A percentile compares a stretch with the other conserved stretches of the same genome.
Evolutionary conservation across 2,329 filamentous ascomycete species (phyloP).

Genomic region (Biscogniauxia sp.): DNA sequence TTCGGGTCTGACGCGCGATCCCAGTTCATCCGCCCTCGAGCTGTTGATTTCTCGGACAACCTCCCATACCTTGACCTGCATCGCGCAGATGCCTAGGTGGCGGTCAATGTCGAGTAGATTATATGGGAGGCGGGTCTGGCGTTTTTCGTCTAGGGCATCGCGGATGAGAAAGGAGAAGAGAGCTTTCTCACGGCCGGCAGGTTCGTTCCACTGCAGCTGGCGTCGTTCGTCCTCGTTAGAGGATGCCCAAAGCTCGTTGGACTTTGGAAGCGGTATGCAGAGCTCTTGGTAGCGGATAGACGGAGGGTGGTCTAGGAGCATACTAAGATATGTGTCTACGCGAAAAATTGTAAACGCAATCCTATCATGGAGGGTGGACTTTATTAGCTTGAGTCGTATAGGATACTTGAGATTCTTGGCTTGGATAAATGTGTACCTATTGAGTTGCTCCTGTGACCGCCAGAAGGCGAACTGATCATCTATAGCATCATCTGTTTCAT

Average conservation of each 20-base stretch:
- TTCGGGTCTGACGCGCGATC: neutral
- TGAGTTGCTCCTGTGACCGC: slow-evolving; percentile 17
- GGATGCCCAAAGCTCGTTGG: slow-evolving; percentile 15
- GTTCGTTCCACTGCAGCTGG: slow-evolving; percentile 19
- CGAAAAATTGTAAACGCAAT: slow-evolving; percentile 17
- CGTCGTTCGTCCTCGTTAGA: slow-evolving; percentile 15
- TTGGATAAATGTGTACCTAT: slow-evolving; percentile 8
- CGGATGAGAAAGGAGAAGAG: slow-evolving; percentile 22
- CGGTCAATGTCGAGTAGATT: slow-evolving; percentile 17
- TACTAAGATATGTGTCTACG: slow-evolving; percentile 17
- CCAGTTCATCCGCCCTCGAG: slow-evolving; percentile 19
- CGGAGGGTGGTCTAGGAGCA: slow-evolving; percentile 19
- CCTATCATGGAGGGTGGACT: slow-evolving; percentile 1
- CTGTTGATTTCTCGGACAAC: slow-evolving; percentile 16
- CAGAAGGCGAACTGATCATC: slow-evolving; percentile 6
- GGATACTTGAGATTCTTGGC: neutral
- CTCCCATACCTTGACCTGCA: slow-evolving; percentile 15
- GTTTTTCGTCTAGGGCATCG: slow-evolving; percentile 10
- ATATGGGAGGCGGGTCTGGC: slow-evolving; percentile 11
- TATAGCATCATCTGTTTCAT: slow-evolving; percentile 7
- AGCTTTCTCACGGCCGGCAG: slow-evolving; percentile 20
- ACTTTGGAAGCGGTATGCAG: slow-evolving; percentile 19
- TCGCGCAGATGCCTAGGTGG: slow-evolving; percentile 18
- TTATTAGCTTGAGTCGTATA: neutral
- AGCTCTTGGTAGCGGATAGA: slow-evolving; percentile 18